Evolutionary conservation across 2,329 filamentous ascomycete species (phyloP).

Genomic region (Blumeria graminis): DNA sequence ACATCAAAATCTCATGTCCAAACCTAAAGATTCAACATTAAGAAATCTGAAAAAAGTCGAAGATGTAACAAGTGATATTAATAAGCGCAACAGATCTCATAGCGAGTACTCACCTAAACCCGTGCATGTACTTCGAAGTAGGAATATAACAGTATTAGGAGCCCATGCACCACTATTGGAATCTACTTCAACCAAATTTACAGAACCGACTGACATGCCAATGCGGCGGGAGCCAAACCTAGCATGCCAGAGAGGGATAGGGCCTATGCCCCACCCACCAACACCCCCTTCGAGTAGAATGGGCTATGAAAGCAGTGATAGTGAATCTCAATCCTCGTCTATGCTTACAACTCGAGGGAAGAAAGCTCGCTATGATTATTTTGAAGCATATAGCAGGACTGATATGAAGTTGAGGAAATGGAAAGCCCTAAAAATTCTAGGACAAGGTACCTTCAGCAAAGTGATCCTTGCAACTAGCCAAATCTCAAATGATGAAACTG

Average conservation of each 20-base stretch:
- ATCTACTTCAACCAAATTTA: conserved; percentile 21
- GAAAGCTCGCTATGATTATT: conserved; percentile 31
- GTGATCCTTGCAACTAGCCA: conserved; percentile 80
- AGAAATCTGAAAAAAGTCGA: conserved; percentile 7
- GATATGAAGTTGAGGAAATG: conserved; percentile 53
- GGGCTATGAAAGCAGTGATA: conserved; percentile 23
- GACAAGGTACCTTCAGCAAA: conserved; percentile 86
- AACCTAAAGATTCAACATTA: conserved; percentile 7
- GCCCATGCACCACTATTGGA: conserved; percentile 24
- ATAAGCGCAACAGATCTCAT: conserved; percentile 55
- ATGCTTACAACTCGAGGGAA: conserved; percentile 17
- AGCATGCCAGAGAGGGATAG: conserved; percentile 53
- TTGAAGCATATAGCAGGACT: conserved; percentile 40
- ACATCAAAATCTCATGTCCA: conserved; percentile 23
- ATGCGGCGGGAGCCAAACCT: conserved; percentile 61
- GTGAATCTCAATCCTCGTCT: conserved; percentile 23
- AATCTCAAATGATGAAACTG: conserved; percentile 21
- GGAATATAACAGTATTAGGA: conserved; percentile 50
- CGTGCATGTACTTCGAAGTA: conserved; percentile 36
- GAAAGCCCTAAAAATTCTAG: conserved; percentile 56
- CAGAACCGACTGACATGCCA: conserved; percentile 22
- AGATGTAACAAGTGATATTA: conserved; percentile 17
- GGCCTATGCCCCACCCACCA: conserved; percentile 36
- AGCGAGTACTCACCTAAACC: conserved; percentile 70
- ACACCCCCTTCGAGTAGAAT: conserved; percentile 67